phyloP scores from a whole-genome alignment of 306 rosid species.

The Quercus gilva region DNA sequence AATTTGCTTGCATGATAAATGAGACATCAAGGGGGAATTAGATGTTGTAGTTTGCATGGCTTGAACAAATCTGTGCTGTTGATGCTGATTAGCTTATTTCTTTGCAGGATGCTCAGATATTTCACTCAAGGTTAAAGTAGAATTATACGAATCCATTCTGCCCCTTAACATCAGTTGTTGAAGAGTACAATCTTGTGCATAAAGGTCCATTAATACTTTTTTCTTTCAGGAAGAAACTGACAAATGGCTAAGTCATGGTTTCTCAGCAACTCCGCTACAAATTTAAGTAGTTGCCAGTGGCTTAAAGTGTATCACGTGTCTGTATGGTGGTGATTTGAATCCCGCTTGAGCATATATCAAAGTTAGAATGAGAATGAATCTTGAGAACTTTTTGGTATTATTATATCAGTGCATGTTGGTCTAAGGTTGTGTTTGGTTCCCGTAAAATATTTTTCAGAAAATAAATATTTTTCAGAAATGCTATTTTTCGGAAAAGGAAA shows the following conservation, averaged over 20 bases:
- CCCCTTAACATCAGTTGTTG: neutral
- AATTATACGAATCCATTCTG: neutral
- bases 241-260: neutral
- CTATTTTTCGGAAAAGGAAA: too few species aligned
- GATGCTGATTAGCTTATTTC: slow-evolving; percentile 6
- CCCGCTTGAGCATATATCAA: neutral
- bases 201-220: neutral
- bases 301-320: neutral
- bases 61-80: slow-evolving; percentile 7
- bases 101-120: slow-evolving; percentile 36
- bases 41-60: neutral
- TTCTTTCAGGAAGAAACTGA: neutral
- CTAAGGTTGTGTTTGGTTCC: too few species aligned
- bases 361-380: neutral
- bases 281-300: neutral
- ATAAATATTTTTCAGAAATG: too few species aligned
- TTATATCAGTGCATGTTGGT: neutral
- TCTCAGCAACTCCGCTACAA: neutral
- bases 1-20: neutral
- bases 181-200: neutral
- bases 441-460: too few species aligned
- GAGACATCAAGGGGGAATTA: neutral
- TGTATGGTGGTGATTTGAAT: too few species aligned
- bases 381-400: neutral
- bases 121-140: slow-evolving; percentile 16